phyloP scores from a whole-genome alignment of 306 rosid species.

The Trifolium repens region DNA sequence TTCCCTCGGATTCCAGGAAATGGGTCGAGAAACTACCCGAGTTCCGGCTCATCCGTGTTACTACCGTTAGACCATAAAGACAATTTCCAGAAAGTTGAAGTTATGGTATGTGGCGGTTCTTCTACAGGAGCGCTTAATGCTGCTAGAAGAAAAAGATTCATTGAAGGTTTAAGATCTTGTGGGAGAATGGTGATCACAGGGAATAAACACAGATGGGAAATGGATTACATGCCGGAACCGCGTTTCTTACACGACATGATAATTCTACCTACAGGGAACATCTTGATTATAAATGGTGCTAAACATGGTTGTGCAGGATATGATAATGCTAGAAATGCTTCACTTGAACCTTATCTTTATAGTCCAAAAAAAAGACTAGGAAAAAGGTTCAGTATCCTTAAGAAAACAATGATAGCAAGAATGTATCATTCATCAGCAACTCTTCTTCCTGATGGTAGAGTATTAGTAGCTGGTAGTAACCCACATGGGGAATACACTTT shows the following conservation, averaged over 20 bases:
- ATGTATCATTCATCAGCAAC: constrained; percentile 81
- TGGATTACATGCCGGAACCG: constrained; percentile 83
- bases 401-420: constrained; percentile 66
- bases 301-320: constrained; percentile 66
- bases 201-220: constrained; percentile 58
- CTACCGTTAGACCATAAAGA: constrained; percentile 73
- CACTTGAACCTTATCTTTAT: constrained; percentile 70
- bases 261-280: constrained; percentile 68
- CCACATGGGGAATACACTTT: constrained; percentile 59
- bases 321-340: constrained; percentile 70
- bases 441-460: constrained; percentile 80
- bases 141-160: constrained; percentile 48
- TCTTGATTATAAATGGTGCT: constrained; percentile 83
- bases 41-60: constrained; percentile 77
- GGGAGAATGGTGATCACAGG: constrained; percentile 89
- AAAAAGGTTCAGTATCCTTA: constrained; percentile 61
- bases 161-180: constrained; percentile 66
- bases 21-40: constrained; percentile 77
- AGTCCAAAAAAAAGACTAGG: constrained; percentile 50
- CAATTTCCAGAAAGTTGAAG: constrained; percentile 57
- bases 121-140: constrained; percentile 63
- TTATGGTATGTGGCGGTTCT: constrained; percentile 88
- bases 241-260: constrained; percentile 80
- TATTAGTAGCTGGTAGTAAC: constrained; percentile 71
- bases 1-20: constrained; percentile 74